phyloP scores from a whole-genome alignment of 495 filamentous ascomycete species.

The Parathielavia hyrcaniae region DNA sequence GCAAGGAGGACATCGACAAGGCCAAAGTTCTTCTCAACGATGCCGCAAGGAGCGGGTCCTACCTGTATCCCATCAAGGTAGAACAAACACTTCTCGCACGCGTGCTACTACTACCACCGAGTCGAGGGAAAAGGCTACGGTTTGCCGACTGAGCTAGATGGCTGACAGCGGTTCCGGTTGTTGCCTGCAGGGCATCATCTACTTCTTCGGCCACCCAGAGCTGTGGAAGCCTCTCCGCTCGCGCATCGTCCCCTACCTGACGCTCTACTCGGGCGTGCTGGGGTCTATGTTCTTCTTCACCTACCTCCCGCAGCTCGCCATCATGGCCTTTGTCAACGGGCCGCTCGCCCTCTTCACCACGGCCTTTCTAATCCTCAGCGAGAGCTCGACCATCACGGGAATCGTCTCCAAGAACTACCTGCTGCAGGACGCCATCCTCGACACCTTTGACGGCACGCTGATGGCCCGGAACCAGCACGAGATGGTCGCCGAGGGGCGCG shows the following conservation, averaged over 20 bases:
- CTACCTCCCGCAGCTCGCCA: slow-evolving; percentile 80
- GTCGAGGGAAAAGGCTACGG: not conserved
- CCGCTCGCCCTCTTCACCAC: slow-evolving; percentile 76
- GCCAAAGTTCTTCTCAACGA: slow-evolving; percentile 51
- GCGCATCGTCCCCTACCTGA: slow-evolving; percentile 60
- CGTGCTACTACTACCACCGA: not conserved
- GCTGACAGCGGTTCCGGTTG: slow-evolving; percentile 16
- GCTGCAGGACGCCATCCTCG: slow-evolving; percentile 70
- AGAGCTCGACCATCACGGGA: slow-evolving; percentile 72
- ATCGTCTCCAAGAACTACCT: slow-evolving; percentile 68
- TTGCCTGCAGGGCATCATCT: slow-evolving; percentile 62
- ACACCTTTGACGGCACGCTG: slow-evolving; percentile 85
- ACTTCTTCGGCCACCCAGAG: slow-evolving; percentile 61
- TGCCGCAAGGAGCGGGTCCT: slow-evolving; percentile 66
- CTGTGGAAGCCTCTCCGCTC: slow-evolving; percentile 64
- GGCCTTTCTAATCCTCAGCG: slow-evolving; percentile 68
- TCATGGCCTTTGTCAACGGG: slow-evolving; percentile 77
- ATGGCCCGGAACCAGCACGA: slow-evolving; percentile 48
- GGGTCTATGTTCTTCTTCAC: slow-evolving; percentile 79
- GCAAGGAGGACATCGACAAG: slow-evolving; percentile 52
- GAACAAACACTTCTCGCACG: not conserved
- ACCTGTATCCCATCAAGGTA: slow-evolving; percentile 81
- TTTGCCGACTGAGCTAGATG: not conserved
- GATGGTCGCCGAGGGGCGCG: slow-evolving; percentile 66
- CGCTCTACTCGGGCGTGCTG: slow-evolving; percentile 61